Conservation (phyloP, 1,139 yeast species). For the Citeromyces hawaiiensis region DNA sequence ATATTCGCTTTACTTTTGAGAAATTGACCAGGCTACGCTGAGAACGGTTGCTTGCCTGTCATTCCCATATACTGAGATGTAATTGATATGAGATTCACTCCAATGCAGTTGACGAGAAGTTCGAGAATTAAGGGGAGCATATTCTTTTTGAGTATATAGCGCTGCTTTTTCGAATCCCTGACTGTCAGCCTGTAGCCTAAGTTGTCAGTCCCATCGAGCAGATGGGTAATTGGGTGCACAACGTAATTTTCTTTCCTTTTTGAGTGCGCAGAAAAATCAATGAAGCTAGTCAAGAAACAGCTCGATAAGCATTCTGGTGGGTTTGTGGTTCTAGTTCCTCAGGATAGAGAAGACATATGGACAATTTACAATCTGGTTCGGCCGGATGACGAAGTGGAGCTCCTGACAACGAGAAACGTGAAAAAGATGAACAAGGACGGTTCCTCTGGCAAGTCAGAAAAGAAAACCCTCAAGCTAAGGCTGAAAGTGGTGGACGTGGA, state of each 20-base stretch:
- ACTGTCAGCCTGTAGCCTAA: too few relatives aligned
- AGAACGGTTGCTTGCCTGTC: too few relatives aligned
- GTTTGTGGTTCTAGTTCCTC: conserved; percentile 53
- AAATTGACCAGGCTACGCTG: too few relatives aligned
- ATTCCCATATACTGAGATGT: too few relatives aligned
- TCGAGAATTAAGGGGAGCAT: too few relatives aligned
- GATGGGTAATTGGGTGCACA: background rate
- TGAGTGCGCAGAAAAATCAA: conserved; percentile 9
- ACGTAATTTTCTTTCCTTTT: too few relatives aligned
- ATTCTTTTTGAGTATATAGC: too few relatives aligned
- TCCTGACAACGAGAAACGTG: conserved; percentile 57
- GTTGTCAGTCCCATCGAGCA: too few relatives aligned
- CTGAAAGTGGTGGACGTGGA: conserved; percentile 59
- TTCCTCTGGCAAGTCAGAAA: conserved; percentile 28
- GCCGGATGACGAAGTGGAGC: conserved; percentile 60
- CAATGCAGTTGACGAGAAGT: too few relatives aligned
- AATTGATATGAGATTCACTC: too few relatives aligned
- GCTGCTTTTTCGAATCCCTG: too few relatives aligned
- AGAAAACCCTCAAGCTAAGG: conserved; percentile 40
- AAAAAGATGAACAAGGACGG: conserved; percentile 26
- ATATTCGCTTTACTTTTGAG: too few relatives aligned
- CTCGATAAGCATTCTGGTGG: conserved; percentile 58
- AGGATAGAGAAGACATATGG: conserved; percentile 91
- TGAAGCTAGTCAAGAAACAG: conserved; percentile 39
- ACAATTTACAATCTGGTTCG: conserved; percentile 69